A percentile compares a stretch with the other conserved stretches of the same genome.
These are phyloP conservation scores for Lactarius trivialis DNA, from an alignment of 768 basidiomycete species.

Conservation along the genomic window DNA sequence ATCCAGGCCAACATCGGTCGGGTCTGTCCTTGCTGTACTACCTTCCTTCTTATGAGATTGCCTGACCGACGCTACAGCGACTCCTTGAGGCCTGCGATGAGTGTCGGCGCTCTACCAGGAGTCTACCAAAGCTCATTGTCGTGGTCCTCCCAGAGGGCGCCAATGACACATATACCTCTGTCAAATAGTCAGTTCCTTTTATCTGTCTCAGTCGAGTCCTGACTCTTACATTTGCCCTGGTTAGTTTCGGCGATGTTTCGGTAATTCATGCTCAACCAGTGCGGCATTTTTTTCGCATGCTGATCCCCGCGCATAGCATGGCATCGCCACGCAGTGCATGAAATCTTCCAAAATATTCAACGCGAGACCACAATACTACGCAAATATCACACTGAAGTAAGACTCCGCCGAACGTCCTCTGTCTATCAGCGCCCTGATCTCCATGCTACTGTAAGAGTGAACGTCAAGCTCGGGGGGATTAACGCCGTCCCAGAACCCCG, in stretches of 20 bases:
- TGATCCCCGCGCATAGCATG: slow-evolving; percentile 34
- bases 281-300: not conserved
- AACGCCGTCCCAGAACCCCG: slow-evolving; percentile 66
- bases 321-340: slow-evolving; percentile 76
- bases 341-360: slow-evolving; percentile 55
- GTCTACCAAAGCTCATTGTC: slow-evolving; percentile 23
- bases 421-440: not conserved
- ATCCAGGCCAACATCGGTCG: slow-evolving; percentile 46
- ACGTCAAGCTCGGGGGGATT: slow-evolving; percentile 78
- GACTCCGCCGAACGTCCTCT: slow-evolving; percentile 21
- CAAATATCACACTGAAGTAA: slow-evolving; percentile 74
- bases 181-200: slow-evolving; percentile 63
- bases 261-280: not conserved
- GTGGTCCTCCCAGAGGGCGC: slow-evolving; percentile 33
- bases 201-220: not conserved
- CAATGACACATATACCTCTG: slow-evolving; percentile 65
- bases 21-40: not conserved
- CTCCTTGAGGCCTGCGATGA: slow-evolving; percentile 45
- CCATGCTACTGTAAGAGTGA: slow-evolving; percentile 44
- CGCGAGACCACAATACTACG: slow-evolving; percentile 70
- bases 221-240: not conserved
- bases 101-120: slow-evolving; percentile 35
- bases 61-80: slow-evolving; percentile 30
- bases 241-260: slow-evolving; percentile 8
- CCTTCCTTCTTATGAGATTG: not conserved